Conservation (phyloP, 768 basidiomycete genomes). For the Rhizopogon vinicolor region DNA sequence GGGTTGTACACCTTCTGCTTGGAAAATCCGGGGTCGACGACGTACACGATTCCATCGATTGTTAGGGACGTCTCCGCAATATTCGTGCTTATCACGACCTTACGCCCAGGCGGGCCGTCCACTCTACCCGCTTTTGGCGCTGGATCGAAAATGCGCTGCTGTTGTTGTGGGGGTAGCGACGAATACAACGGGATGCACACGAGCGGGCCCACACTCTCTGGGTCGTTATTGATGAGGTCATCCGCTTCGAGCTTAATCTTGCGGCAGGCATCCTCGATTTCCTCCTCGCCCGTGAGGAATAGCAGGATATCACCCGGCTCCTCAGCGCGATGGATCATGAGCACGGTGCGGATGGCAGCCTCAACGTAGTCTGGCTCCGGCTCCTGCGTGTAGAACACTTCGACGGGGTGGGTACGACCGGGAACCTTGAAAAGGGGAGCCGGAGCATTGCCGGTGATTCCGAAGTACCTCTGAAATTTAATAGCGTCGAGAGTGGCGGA, state of each 20-base stretch:
- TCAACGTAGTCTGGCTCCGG: constrained; percentile 96
- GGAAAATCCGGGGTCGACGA: constrained; percentile 95
- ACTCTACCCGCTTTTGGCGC: constrained; percentile 59
- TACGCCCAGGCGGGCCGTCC: constrained; percentile 81
- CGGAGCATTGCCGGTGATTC: constrained; percentile 31
- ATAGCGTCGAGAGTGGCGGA: constrained; percentile 94
- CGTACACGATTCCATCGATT: constrained; percentile 99
- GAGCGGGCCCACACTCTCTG: constrained; percentile 78
- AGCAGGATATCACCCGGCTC: constrained; percentile 89
- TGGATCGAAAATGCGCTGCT: constrained; percentile 95
- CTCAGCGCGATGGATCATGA: constrained; percentile 97
- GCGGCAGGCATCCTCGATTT: constrained; percentile 94
- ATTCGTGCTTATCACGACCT: constrained; percentile 94
- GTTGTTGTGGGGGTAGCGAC: constrained; percentile 88
- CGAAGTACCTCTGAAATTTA: constrained; percentile 97
- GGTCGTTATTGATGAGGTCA: constrained; percentile 66
- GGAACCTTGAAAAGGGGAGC: constrained; percentile 90
- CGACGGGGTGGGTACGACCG: constrained; percentile 91
- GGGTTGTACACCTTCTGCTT: constrained; percentile 99
- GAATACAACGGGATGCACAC: constrained; percentile 93
- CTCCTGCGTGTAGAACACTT: constrained; percentile 90
- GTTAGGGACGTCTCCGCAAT: constrained; percentile 97
- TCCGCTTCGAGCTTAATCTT: constrained; percentile 93
- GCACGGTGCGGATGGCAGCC: constrained; percentile 90
- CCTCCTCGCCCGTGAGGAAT: constrained; percentile 97